A percentile compares a stretch with the other conserved stretches of the same genome.
These are phyloP conservation scores for Phellinidium pouzarii DNA, from an alignment of 1,284 basidiomycete species.

Conservation along the genomic window DNA sequence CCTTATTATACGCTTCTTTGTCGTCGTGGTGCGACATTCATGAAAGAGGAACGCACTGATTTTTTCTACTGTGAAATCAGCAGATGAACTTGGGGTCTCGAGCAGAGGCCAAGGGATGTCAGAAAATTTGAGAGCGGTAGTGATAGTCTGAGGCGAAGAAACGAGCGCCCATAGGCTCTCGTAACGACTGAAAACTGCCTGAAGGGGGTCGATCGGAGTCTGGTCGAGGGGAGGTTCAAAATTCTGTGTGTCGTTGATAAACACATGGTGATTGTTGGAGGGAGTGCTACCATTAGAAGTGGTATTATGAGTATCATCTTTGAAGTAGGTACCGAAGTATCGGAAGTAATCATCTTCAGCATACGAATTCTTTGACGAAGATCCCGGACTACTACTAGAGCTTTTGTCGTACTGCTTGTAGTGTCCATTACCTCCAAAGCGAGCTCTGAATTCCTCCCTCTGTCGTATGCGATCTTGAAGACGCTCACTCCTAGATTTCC, in stretches of 20 bases:
- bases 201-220: not conserved
- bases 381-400: too few relatives aligned
- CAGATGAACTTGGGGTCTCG: not conserved
- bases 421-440: too few relatives aligned
- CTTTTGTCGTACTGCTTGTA: too few relatives aligned
- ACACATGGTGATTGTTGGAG: not conserved
- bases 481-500: too few relatives aligned
- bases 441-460: too few relatives aligned
- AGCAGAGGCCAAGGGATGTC: not conserved
- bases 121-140: not conserved
- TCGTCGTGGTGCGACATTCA: not conserved
- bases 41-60: slow-evolving; percentile 2
- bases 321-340: too few relatives aligned
- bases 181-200: not conserved
- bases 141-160: not conserved
- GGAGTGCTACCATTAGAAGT: not conserved
- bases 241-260: not conserved
- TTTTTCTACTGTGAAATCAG: not conserved
- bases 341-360: too few relatives aligned
- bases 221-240: not conserved
- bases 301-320: too few relatives aligned
- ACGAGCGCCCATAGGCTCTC: not conserved
- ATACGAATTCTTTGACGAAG: too few relatives aligned
- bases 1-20: not conserved
- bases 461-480: too few relatives aligned